Conservation (phyloP, 2,329 filamentous ascomycete species). For the Diaporthe batatas region DNA sequence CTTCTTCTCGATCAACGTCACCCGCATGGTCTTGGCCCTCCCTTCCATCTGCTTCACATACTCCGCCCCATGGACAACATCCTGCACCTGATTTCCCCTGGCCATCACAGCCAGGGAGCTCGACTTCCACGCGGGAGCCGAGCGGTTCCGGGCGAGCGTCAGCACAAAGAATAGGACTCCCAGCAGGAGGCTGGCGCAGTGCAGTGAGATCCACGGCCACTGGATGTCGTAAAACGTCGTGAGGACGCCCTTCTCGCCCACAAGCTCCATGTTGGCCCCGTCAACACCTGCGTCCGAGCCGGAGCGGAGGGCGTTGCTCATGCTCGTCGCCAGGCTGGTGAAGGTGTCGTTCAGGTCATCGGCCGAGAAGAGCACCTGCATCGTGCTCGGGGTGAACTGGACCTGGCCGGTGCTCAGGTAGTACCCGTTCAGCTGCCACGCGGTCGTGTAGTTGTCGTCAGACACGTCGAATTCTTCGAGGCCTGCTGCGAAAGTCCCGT, state of each 20-base stretch:
- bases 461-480: neutral
- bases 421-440: conserved; percentile 11
- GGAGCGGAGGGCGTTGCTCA: conserved; percentile 32
- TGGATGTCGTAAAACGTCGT: conserved; percentile 30
- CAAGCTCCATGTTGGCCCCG: neutral
- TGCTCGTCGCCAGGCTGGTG: conserved; percentile 28
- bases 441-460: neutral
- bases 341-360: conserved; percentile 33
- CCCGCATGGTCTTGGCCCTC: conserved; percentile 14
- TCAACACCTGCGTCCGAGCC: neutral
- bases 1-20: conserved; percentile 23
- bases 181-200: conserved; percentile 22
- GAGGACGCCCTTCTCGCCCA: conserved; percentile 16
- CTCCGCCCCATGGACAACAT: conserved; percentile 12
- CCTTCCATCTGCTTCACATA: conserved; percentile 24
- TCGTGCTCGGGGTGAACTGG: conserved; percentile 16
- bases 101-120: conserved; percentile 30
- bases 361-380: conserved; percentile 25
- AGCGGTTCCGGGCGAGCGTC: neutral
- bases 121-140: conserved; percentile 19
- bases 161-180: conserved; percentile 25
- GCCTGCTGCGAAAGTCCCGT: neutral
- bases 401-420: neutral
- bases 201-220: conserved; percentile 38
- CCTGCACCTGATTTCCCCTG: conserved; percentile 2